Base-by-base conservation (phyloP, 2,329 filamentous ascomycete genomes). In the Exophiala sp. region DNA sequence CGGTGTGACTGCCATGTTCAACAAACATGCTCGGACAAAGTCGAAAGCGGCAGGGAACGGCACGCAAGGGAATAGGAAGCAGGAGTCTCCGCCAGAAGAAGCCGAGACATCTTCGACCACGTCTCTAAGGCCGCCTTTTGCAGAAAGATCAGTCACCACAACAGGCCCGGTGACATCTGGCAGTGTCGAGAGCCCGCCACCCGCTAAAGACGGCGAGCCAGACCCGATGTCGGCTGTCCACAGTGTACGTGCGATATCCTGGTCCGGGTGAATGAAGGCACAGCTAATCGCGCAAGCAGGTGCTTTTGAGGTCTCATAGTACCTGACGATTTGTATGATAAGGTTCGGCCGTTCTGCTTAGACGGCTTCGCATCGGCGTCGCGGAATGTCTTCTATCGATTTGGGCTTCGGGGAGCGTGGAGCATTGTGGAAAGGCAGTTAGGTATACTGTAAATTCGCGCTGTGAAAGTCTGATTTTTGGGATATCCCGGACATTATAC, bases 101-200 rank as follows among this genome's bases (percentile, higher is more conserved):
- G n/a, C 11, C 4, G 32, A 24, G 5, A 11, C 11, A 8, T 19
- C 21, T 27, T 29, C 52, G 22, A 46, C 18, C 7, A 44, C 44
- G n/a, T 19, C 39, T 14, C 24, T 49, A 18, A 51, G 82, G 50
- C 81, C 81, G 32, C 65, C 68, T n/a, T 63, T 81, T 54, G 73
- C 86, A 59, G 70, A 75, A 43, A 77, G 86, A 53, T 78, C 86
- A 13, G 79, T 83, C 60, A 89, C 86, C n/a, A 82, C 81, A 49
- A 77, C 78, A 38, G 84, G 83, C 42, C 74, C 78, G 9, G 69
- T 82, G 49, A 72, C 68, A 41, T 69, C 70, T 41, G 74, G 76
- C 14, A 79, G 74, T 55, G 66, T 77, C 48, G 81, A 82, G 46
- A 87, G 81, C 65, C 83, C 85, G 21, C 73, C 76, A 23, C 69